Percentiles rank a stretch among this genome's conserved stretches.
Conservation (phyloP, 768 basidiomycete genomes). For the Pleurotus tuoliensis region DNA sequence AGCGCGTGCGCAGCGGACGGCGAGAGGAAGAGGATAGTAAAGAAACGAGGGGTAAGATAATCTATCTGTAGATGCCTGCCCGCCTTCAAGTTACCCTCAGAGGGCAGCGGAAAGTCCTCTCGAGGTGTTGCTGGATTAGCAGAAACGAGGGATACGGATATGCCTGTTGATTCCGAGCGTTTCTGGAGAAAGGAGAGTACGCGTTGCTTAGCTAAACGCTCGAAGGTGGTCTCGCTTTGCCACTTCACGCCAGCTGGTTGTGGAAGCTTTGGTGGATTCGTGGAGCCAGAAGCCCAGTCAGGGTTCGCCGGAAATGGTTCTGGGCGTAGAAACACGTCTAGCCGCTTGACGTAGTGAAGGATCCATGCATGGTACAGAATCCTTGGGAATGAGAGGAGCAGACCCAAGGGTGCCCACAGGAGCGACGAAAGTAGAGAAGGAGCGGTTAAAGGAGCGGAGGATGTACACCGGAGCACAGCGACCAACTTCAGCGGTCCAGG, state of each 20-base stretch:
- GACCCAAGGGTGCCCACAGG: conserved; percentile 41
- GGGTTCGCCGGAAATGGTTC: conserved; percentile 39
- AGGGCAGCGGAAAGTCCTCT: conserved; percentile 14
- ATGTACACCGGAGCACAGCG: conserved; percentile 39
- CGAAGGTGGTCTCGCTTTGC: conserved; percentile 26
- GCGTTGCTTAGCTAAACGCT: conserved; percentile 26
- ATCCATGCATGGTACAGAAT: conserved; percentile 59
- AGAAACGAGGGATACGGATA: conserved; percentile 36
- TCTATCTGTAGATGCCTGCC: conserved; percentile 27
- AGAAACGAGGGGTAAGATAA: conserved; percentile 44
- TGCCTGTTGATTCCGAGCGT: conserved; percentile 28
- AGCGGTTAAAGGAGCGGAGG: conserved; percentile 35
- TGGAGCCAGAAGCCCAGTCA: conserved; percentile 24
- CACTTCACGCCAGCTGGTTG: conserved; percentile 32
- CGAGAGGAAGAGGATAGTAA: conserved; percentile 39
- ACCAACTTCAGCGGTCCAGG: conserved; percentile 46
- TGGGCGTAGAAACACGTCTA: conserved; percentile 57
- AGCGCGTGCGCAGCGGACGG: conserved; percentile 42
- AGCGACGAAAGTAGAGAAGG: conserved; percentile 35
- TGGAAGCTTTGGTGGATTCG: background rate
- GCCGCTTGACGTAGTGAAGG: conserved; percentile 54
- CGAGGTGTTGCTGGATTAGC: conserved; percentile 28
- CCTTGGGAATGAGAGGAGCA: conserved; percentile 54
- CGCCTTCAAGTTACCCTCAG: background rate
- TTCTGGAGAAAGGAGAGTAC: conserved; percentile 30